A percentile compares a stretch with the other conserved stretches of the same genome.
Conservation (phyloP, 148 eudicot genomes). For the Nepenthes gracilis region DNA sequence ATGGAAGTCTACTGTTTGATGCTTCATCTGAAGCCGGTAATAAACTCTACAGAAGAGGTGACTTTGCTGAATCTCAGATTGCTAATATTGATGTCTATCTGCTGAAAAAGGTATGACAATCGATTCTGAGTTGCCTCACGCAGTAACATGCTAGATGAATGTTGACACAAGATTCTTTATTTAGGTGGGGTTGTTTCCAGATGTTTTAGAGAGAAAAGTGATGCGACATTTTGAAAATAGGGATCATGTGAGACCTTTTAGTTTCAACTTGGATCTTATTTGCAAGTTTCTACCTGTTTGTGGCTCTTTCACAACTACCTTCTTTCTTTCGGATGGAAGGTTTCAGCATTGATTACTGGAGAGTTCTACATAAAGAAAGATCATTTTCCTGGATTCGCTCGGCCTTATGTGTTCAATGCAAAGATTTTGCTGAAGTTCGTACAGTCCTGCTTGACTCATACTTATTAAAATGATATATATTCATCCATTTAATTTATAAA, state of each 20-base stretch:
- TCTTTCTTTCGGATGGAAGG: constrained; percentile 27
- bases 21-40: constrained; percentile 63
- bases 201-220: constrained; percentile 75
- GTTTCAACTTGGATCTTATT: neutral
- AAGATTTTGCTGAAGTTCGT: constrained; percentile 65
- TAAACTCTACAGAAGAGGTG: constrained; percentile 61
- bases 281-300: neutral
- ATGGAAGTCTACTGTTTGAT: constrained; percentile 34
- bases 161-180: neutral
- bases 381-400: constrained; percentile 97
- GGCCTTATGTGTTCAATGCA: constrained; percentile 88
- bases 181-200: constrained; percentile 97
- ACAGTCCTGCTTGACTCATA: neutral
- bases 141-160: neutral
- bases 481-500: too few species aligned
- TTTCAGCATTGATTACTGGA: constrained; percentile 91
- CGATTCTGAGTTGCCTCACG: neutral
- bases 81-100: constrained; percentile 64
- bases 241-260: constrained; percentile 54
- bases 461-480: neutral
- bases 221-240: constrained; percentile 61
- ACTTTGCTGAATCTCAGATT: constrained; percentile 45
- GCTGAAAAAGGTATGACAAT: constrained; percentile 54
- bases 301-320: neutral
- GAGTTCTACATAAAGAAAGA: constrained; percentile 86